Evolutionary conservation across 306 rosid species (phyloP).

Genomic region (Nissolia schottii): DNA sequence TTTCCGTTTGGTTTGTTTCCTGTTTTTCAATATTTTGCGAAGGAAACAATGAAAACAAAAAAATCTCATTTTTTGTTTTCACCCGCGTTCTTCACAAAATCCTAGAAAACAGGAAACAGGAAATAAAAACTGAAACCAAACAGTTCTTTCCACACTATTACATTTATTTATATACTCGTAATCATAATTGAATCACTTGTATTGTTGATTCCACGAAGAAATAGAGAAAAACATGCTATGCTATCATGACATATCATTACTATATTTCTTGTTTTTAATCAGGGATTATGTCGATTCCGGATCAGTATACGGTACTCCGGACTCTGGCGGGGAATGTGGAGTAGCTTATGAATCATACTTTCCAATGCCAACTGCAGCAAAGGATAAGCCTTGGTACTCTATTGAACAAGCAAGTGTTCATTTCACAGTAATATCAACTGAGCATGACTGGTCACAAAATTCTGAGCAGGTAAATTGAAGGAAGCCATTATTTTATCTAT

Average conservation of each 20-base stretch:
- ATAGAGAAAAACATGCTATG: not conserved
- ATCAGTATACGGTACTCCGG: slow-evolving; percentile 54
- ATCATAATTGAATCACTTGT: not conserved
- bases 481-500: not conserved
- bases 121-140: no score
- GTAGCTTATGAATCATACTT: slow-evolving; percentile 84
- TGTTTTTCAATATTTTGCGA: no score
- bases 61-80: no score
- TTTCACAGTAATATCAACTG: slow-evolving; percentile 79
- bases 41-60: no score
- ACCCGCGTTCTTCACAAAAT: no score
- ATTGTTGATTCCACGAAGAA: not conserved
- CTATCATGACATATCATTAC: not conserved
- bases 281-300: slow-evolving; percentile 70
- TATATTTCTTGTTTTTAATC: not conserved
- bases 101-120: no score
- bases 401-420: slow-evolving; percentile 78
- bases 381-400: slow-evolving; percentile 93
- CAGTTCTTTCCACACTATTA: not conserved
- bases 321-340: slow-evolving; percentile 96
- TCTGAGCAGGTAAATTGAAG: slow-evolving; percentile 61
- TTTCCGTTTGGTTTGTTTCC: no score
- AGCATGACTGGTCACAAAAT: slow-evolving; percentile 54
- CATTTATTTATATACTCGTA: not conserved
- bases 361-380: slow-evolving; percentile 68